A percentile compares a stretch with the other conserved stretches of the same genome.
These are phyloP conservation scores for Paraconiothyrium sp. DNA, from an alignment of 2,329 filamentous ascomycete genomes.

Conservation along the genomic window DNA sequence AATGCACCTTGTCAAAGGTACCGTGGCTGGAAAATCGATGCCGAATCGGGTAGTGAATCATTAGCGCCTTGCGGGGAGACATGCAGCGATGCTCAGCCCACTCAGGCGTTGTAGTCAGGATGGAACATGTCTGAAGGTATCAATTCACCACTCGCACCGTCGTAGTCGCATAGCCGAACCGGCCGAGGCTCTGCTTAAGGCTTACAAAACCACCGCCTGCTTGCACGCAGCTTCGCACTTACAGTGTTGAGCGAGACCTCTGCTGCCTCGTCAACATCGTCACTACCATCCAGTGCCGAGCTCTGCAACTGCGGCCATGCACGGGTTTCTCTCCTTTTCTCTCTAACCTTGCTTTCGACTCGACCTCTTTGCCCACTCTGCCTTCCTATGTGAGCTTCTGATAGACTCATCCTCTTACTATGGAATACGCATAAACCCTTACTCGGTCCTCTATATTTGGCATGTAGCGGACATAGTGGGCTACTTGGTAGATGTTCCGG, in stretches of 20 bases:
- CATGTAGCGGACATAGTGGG: constrained; percentile 55
- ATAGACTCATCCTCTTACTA: constrained; percentile 30
- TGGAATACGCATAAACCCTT: constrained; percentile 56
- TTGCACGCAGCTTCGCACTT: background rate
- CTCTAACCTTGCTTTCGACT: constrained; percentile 3
- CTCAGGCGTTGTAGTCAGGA: background rate
- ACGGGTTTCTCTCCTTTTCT: constrained; percentile 16
- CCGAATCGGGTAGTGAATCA: constrained; percentile 10
- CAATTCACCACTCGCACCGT: background rate
- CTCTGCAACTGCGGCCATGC: background rate
- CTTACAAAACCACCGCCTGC: background rate
- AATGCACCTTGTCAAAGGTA: background rate
- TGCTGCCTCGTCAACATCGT: background rate
- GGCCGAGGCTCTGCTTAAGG: background rate
- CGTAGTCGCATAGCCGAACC: background rate
- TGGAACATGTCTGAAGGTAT: background rate
- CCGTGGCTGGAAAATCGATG: constrained; percentile 9
- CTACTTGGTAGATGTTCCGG: constrained; percentile 57
- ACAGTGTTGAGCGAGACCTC: too few species aligned
- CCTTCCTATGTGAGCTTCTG: background rate
- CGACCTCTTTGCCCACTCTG: constrained; percentile 1
- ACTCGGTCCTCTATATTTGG: constrained; percentile 50
- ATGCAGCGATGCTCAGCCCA: background rate
- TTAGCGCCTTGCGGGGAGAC: constrained; percentile 4
- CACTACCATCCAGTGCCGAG: constrained; percentile 3